A percentile compares a stretch with the other conserved stretches of the same genome.
phyloP scores from a whole-genome alignment of 2,329 filamentous ascomycete species.

The Fusarium pilosicola region DNA sequence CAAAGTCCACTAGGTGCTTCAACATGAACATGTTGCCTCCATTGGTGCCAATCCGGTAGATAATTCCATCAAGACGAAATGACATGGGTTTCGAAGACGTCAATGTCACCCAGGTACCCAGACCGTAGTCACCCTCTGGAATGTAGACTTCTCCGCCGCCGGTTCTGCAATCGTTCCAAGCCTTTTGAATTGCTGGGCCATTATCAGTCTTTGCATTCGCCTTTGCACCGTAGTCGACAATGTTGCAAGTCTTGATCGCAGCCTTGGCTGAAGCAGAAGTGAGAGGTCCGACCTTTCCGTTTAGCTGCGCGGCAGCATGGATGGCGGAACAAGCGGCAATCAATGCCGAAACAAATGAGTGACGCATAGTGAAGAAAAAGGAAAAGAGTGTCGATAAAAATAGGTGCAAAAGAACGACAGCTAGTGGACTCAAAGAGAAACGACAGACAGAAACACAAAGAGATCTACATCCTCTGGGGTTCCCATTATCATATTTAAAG shows the following conservation, averaged over 20 bases:
- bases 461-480: not conserved
- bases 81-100: constrained; percentile 32
- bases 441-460: not conserved
- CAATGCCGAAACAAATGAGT: constrained; percentile 26
- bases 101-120: constrained; percentile 30
- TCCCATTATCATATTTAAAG: not conserved
- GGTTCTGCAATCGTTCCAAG: constrained; percentile 27
- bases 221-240: constrained; percentile 30
- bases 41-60: constrained; percentile 30
- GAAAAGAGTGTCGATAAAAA: not conserved
- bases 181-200: constrained; percentile 27
- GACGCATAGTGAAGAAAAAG: not conserved
- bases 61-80: constrained; percentile 30
- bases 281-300: constrained; percentile 29
- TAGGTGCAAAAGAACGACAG: not conserved
- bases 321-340: constrained; percentile 25
- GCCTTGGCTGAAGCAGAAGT: constrained; percentile 23
- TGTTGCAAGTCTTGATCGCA: constrained; percentile 33
- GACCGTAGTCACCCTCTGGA: constrained; percentile 31
- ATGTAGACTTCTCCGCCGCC: constrained; percentile 33
- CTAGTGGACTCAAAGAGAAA: not conserved
- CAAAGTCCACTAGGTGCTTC: constrained; percentile 34
- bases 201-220: constrained; percentile 28
- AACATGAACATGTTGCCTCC: constrained; percentile 36
- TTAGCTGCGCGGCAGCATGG: constrained; percentile 36